Percentiles rank a stretch among this genome's conserved stretches.
phyloP scores from a whole-genome alignment of 2,329 filamentous ascomycete species.

The Lachnellula occidentalis region DNA sequence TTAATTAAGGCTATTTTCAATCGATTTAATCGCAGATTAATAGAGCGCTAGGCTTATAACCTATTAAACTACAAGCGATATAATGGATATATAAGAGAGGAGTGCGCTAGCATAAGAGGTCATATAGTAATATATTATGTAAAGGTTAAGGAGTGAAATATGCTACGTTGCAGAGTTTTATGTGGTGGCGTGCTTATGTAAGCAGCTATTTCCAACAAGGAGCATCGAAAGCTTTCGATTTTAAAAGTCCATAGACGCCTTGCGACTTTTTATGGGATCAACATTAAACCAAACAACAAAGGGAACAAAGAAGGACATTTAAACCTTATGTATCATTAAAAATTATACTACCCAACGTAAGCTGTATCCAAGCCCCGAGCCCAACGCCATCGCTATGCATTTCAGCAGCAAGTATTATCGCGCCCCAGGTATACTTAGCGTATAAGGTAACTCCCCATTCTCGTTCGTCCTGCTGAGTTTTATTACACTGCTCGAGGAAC shows the following conservation, averaged over 20 bases:
- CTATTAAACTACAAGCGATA: no score
- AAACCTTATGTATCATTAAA: slow-evolving; percentile 20
- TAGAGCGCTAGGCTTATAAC: no score
- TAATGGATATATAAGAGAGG: no score
- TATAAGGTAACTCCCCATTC: slow-evolving; percentile 24
- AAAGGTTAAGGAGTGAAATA: no score
- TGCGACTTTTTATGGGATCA: neutral
- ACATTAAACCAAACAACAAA: neutral
- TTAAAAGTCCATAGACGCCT: neutral
- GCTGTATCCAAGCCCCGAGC: slow-evolving; percentile 2
- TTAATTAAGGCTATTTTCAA: no score
- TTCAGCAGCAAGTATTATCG: slow-evolving; percentile 5
- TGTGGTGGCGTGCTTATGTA: no score
- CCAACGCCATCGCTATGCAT: slow-evolving; percentile 24
- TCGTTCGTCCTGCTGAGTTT: slow-evolving; percentile 23
- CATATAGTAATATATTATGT: no score
- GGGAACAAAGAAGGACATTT: neutral
- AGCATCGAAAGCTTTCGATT: no score
- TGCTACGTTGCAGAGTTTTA: no score
- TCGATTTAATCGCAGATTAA: no score
- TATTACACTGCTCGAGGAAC: slow-evolving; percentile 28
- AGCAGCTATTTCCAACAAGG: no score
- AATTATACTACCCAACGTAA: slow-evolving; percentile 10
- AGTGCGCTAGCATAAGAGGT: no score
- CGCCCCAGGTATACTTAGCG: slow-evolving; percentile 19